These are phyloP conservation scores for Epichloe uncinata DNA, from an alignment of 2,329 filamentous ascomycete genomes.

Conservation along the genomic window DNA sequence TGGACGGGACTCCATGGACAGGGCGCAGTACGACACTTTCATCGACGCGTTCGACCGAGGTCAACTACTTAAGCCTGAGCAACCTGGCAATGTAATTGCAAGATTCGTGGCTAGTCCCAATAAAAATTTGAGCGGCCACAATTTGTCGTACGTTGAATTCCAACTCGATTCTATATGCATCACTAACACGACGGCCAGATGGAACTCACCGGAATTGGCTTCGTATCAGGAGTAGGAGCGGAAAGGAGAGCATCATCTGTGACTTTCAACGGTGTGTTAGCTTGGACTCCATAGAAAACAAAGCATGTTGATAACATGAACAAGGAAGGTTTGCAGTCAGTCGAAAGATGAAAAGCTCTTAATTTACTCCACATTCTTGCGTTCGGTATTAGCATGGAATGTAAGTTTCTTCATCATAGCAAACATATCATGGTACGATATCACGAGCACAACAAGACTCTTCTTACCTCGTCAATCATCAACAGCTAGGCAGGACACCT, in stretches of 20 bases:
- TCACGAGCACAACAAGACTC: neutral
- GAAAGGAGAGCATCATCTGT: neutral
- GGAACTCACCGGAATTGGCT: slow-evolving; percentile 33
- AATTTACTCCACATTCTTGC: slow-evolving; percentile 48
- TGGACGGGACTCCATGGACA: slow-evolving; percentile 35
- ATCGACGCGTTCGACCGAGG: slow-evolving; percentile 55
- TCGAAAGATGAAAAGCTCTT: slow-evolving; percentile 78
- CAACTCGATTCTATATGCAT: neutral
- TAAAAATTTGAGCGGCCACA: slow-evolving; percentile 60
- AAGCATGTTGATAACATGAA: slow-evolving; percentile 13
- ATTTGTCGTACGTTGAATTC: slow-evolving; percentile 44
- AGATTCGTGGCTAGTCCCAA: slow-evolving; percentile 55
- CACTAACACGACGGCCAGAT: slow-evolving; percentile 17
- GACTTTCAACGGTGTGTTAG: slow-evolving; percentile 1
- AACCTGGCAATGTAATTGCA: slow-evolving; percentile 78
- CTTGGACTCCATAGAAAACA: slow-evolving; percentile 5
- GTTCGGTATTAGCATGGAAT: slow-evolving; percentile 73
- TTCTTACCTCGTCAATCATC: slow-evolving; percentile 13
- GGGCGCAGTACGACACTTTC: slow-evolving; percentile 53
- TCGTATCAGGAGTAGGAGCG: slow-evolving; percentile 32
- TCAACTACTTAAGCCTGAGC: slow-evolving; percentile 63
- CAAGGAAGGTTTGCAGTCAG: slow-evolving; percentile 37
- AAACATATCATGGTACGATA: slow-evolving; percentile 7
- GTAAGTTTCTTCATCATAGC: slow-evolving; percentile 52
- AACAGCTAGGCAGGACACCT: no score